Base-by-base conservation (phyloP, 2,329 filamentous ascomycete genomes). In the Arthrobotrys pseudoclavata region DNA sequence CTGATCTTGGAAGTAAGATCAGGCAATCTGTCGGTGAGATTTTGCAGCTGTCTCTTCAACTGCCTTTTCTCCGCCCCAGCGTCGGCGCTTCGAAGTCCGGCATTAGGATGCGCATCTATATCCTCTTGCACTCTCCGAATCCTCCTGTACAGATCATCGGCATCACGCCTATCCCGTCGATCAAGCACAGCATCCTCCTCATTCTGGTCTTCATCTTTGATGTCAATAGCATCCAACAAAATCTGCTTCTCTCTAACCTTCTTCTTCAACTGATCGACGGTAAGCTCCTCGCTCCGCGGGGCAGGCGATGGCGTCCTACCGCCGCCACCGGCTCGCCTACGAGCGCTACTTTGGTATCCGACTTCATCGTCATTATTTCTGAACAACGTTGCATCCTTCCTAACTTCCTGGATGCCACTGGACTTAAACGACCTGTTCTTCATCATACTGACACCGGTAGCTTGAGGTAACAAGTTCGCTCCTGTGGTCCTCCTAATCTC, bases 381-480 rank as follows among this genome's bases (percentile, higher is more conserved):
- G 85, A 95, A 99, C 2, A 98, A 92, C 0, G 96, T 99, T 1
- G 92, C 96, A 85, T 99, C 96, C 84, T 98, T 98, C 60, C 94
- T 91, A 42, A 88, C 88, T 7, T 74, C 62, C 18, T 48, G 61
- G 5, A 66, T 29, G 3, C 53, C 42, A 24, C 87, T 87, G 15
- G 89, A 89, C 71, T 91, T 89, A 87, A 99, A 97, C 0, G 96
- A 99, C 81, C 97, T 95, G 69, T 89, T 94, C 85, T 99, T 99
- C 81, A 98, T 88, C 82, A 98, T 98, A 85, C 95, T 98, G 18
- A 99, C 94, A n/a, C 96, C 96, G 10, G 96, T 98, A 85, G 93
- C 94, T 83, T 98, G 96, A 3, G 96, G 95, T 76, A 98, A 90
- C 78, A 99, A 86, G 81, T 94, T 92, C 7, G 95, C 95, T 2